Evolutionary conservation across 148 eudicot genomes (phyloP).

Genomic region (Amaranthus cruentus): DNA sequence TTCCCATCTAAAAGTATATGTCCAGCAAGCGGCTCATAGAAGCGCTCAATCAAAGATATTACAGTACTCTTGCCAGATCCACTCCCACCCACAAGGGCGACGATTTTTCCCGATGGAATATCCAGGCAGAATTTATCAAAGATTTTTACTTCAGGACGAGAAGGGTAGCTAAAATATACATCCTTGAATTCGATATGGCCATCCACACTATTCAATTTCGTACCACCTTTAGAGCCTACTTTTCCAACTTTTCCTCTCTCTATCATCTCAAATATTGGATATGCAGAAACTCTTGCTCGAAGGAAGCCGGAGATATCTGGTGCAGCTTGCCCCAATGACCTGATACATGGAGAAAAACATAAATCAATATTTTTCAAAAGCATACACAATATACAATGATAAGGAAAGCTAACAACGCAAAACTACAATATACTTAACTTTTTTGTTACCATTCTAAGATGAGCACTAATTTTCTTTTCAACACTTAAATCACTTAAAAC

Average conservation of each 20-base stretch:
- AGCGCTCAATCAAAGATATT: slow-evolving; percentile 88
- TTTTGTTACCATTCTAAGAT: not conserved
- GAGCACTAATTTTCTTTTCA: not conserved
- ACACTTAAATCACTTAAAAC: too few relatives aligned
- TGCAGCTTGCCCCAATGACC: slow-evolving; percentile 96
- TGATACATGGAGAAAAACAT: slow-evolving; percentile 24
- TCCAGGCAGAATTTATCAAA: slow-evolving; percentile 62
- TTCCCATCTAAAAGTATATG: slow-evolving; percentile 61
- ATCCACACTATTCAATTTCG: slow-evolving; percentile 55
- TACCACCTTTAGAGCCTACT: slow-evolving; percentile 42
- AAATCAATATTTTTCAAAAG: not conserved
- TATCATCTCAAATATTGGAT: slow-evolving; percentile 89
- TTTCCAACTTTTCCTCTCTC: slow-evolving; percentile 52
- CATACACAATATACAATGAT: not conserved
- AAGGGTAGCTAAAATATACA: slow-evolving; percentile 83
- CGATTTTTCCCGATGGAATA: slow-evolving; percentile 84
- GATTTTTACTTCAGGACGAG: slow-evolving; percentile 83
- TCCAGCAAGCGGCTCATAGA: slow-evolving; percentile 89
- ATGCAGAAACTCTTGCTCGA: slow-evolving; percentile 79
- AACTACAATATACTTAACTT: not conserved
- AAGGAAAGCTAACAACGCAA: not conserved
- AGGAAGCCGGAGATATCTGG: slow-evolving; percentile 91
- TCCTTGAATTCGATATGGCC: slow-evolving; percentile 83
- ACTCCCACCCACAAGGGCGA: slow-evolving; percentile 98
- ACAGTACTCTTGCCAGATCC: slow-evolving; percentile 98